Base-by-base conservation (phyloP, 208 protist species). In the Trypanosomatidae sp. region DNA sequence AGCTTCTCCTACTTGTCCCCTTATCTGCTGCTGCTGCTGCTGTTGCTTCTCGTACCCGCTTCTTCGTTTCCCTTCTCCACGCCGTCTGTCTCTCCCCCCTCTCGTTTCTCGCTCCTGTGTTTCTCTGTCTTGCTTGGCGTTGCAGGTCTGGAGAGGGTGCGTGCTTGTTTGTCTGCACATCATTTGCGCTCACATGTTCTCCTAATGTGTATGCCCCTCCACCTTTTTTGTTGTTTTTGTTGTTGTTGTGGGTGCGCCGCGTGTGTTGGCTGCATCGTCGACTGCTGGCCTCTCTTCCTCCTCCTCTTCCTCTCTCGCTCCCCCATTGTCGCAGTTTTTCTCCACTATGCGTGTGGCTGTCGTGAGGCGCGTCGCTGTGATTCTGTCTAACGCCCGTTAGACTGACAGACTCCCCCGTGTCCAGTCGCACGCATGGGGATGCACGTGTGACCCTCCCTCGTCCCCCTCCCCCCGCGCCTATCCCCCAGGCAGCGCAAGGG, bases 171-270 rank as follows among this genome's bases (percentile, higher is more conserved):
- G 17, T 3, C 36, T 41, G 17, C 19, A 12, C 58, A 15, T n/a
- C 10, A 2, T 22, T 22, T n/a, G 33, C 2, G 17, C 5, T 7
- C 33, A 62, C 58, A 25, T 33, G 9, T 36, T 43, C 13, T 28
- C 22, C 33, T 9, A 68, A 8, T 13, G 19, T 47, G 44, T 41
- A 7, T 58, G 13, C 55, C 49, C 50, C 55, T 56, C n/a, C 46
- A 9, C 13, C 19, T 71, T 68, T 43, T 1, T 71, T 72, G 62
- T 62, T 47, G 22, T 53, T 75, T 75, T 25, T 9, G 9, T 19
- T 28, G 8, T 55, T 9, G 22, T 28, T 55, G 36, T 39, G 1
- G 22, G 50, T 55, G n/a, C 25, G 50, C 19, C 50, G n/a, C 22
- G 17, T n/a, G 22, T 55, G 50, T 10, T 22, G 8, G 50, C 50